These are phyloP conservation scores for Rhizomucor pusillus DNA, from an alignment of 371 early-diverging fungal genomes.

Conservation along the genomic window DNA sequence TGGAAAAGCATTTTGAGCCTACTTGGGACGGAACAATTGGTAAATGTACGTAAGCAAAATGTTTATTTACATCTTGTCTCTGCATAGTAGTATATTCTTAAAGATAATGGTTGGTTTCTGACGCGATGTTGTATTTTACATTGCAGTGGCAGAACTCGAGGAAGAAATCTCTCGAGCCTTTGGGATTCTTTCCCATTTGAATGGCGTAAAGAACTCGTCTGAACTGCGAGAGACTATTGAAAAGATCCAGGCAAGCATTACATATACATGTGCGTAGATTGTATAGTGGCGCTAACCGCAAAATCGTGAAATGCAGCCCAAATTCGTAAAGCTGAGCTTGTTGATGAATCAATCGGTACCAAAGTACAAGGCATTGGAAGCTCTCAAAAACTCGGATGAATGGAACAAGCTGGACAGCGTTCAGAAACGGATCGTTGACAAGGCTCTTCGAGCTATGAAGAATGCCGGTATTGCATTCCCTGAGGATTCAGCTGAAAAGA, in stretches of 20 bases:
- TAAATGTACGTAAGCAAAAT: conserved; percentile 46
- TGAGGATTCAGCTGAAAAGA: conserved; percentile 48
- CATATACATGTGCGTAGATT: not conserved
- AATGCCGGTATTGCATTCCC: conserved; percentile 62
- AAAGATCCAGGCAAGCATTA: conserved; percentile 34
- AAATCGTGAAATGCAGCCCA: conserved; percentile 26
- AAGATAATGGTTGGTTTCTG: too few species aligned
- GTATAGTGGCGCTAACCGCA: not conserved
- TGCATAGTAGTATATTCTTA: not conserved
- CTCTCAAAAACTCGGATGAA: conserved; percentile 33
- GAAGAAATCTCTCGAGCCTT: conserved; percentile 54
- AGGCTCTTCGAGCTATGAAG: conserved; percentile 54
- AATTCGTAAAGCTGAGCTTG: conserved; percentile 51
- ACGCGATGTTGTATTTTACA: not conserved
- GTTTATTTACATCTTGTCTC: too few species aligned
- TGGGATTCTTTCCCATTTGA: conserved; percentile 58
- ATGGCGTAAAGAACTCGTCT: conserved; percentile 59
- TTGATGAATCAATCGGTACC: conserved; percentile 61
- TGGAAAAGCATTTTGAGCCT: conserved; percentile 54
- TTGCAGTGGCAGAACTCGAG: conserved; percentile 54
- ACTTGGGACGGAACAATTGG: conserved; percentile 66
- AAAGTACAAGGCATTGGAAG: conserved; percentile 54
- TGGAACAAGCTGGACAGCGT: conserved; percentile 49
- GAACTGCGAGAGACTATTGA: conserved; percentile 59
- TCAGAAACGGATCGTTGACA: conserved; percentile 61